These are phyloP conservation scores for Beta vulgaris DNA, from an alignment of 148 eudicot species.

Conservation along the genomic window DNA sequence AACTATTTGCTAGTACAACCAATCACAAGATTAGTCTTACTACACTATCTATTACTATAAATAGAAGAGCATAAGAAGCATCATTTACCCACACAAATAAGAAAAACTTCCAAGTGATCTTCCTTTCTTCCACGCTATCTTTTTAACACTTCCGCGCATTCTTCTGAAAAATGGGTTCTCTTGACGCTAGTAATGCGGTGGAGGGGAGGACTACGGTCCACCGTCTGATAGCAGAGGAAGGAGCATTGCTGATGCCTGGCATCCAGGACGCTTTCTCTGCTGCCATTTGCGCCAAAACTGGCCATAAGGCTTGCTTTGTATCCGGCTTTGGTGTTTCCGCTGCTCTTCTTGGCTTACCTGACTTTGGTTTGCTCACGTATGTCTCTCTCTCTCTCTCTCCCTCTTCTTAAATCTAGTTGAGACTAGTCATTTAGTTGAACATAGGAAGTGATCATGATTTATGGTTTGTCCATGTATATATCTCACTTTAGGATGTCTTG, in stretches of 20 bases:
- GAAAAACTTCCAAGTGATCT: background rate
- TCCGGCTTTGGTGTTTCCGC: conserved; percentile 32
- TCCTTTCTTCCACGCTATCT: background rate
- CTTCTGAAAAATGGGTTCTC: background rate
- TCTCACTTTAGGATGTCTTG: no score
- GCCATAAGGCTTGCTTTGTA: conserved; percentile 29
- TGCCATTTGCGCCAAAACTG: conserved; percentile 25
- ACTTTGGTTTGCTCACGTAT: conserved; percentile 36
- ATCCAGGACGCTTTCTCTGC: conserved; percentile 24
- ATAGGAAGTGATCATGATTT: no score
- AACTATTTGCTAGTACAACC: background rate
- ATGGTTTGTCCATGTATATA: no score
- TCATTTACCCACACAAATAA: background rate
- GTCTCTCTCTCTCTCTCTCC: background rate
- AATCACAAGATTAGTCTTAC: background rate
- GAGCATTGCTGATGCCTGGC: conserved; percentile 21
- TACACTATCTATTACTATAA: background rate
- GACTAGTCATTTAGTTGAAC: no score
- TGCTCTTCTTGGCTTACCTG: conserved; percentile 31
- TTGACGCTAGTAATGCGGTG: background rate
- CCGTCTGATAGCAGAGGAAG: conserved; percentile 23
- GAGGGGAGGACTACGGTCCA: conserved; percentile 19
- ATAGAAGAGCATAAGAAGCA: background rate
- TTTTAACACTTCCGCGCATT: background rate
- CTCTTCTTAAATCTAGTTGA: no score